phyloP scores from a whole-genome alignment of 2,329 filamentous ascomycete genomes.

The Fonsecaea erecta region DNA sequence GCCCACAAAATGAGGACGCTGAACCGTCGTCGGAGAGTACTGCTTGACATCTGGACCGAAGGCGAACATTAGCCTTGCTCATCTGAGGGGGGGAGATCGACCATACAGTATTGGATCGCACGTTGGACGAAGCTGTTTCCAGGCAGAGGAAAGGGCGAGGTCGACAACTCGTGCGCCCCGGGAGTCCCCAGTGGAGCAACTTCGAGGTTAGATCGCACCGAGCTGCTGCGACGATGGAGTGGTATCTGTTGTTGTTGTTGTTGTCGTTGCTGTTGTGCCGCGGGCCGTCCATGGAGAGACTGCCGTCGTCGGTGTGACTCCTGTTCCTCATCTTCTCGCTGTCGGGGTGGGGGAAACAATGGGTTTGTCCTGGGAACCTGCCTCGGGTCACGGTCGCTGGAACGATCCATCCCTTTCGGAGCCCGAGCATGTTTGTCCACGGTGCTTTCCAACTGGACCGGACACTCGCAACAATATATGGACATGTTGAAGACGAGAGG shows the following conservation, averaged over 20 bases:
- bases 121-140: constrained; percentile 18
- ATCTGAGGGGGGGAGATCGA: background rate
- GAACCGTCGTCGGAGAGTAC: constrained; percentile 20
- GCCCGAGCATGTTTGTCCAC: constrained; percentile 3
- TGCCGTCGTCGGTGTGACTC: background rate
- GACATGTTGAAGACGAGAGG: background rate
- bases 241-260: constrained; percentile 2
- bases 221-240: constrained; percentile 11
- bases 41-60: constrained; percentile 17
- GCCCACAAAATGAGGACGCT: constrained; percentile 22
- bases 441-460: background rate
- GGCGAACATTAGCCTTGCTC: background rate
- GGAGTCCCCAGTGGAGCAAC: background rate
- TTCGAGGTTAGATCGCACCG: background rate
- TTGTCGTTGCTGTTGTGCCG: background rate
- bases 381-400: background rate
- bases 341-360: constrained; percentile 1
- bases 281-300: background rate
- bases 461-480: constrained; percentile 3
- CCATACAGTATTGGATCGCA: constrained; percentile 19
- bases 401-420: constrained; percentile 5
- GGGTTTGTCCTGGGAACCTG: background rate
- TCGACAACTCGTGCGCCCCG: background rate
- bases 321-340: constrained; percentile 7
- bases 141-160: constrained; percentile 6